A percentile compares a stretch with the other conserved stretches of the same genome.
Evolutionary conservation across 2,329 filamentous ascomycete genomes (phyloP).

Genomic region (Juglanconis sp.): DNA sequence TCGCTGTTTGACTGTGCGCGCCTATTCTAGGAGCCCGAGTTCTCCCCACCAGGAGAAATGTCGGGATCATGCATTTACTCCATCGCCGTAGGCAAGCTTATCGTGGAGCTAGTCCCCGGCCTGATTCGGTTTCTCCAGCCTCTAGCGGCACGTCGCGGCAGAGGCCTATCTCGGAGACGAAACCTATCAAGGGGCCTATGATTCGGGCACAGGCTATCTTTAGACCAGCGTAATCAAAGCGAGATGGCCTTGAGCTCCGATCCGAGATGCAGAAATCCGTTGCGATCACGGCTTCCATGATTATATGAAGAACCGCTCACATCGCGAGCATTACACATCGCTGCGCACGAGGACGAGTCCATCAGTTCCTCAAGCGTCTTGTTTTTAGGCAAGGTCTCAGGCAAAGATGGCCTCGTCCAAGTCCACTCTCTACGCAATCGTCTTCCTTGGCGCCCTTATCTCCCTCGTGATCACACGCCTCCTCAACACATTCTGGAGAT

Average conservation of each 20-base stretch:
- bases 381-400: not conserved
- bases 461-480: conserved; percentile 5
- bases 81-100: conserved; percentile 9
- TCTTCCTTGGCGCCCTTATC: conserved; percentile 3
- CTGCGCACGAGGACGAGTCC: not conserved
- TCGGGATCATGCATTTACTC: conserved; percentile 2
- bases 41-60: not conserved
- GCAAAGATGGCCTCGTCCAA: conserved; percentile 1
- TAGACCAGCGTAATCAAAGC: conserved; percentile 3
- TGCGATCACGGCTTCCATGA: not conserved
- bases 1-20: too few relatives aligned
- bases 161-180: conserved; percentile 15
- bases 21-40: too few relatives aligned
- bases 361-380: not conserved
- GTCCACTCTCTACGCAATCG: conserved; percentile 1
- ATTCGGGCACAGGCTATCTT: conserved; percentile 1
- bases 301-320: not conserved
- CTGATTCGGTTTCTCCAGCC: conserved; percentile 2
- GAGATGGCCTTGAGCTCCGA: not conserved
- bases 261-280: not conserved
- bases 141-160: conserved; percentile 7
- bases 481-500: not conserved
- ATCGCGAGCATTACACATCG: not conserved
- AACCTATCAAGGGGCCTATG: conserved; percentile 1
- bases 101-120: conserved; percentile 1